These are phyloP conservation scores for Fraxinus angustifolia DNA, from an alignment of 305 asterid species.

Conservation along the genomic window DNA sequence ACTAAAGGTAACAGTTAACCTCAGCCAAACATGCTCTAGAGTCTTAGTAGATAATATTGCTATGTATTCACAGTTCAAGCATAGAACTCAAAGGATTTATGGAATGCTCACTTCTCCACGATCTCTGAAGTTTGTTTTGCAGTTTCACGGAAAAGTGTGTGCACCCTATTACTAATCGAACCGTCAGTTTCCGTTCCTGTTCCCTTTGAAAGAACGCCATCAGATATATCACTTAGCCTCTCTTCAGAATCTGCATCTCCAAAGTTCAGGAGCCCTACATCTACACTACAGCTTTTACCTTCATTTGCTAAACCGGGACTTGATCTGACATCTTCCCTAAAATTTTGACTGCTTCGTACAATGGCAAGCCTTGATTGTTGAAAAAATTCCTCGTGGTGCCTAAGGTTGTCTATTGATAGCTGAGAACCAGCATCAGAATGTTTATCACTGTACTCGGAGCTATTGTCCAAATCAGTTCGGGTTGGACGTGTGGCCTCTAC, in stretches of 20 bases:
- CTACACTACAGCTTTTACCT: conserved; percentile 43
- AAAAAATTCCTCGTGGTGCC: conserved; percentile 70
- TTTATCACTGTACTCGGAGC: conserved; percentile 78
- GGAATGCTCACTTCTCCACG: conserved; percentile 57
- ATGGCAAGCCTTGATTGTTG: conserved; percentile 67
- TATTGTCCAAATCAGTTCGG: conserved; percentile 51
- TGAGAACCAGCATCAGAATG: conserved; percentile 83
- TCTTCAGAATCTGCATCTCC: conserved; percentile 86
- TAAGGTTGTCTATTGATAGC: conserved; percentile 66
- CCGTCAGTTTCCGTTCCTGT: conserved; percentile 91
- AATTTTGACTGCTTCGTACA: conserved; percentile 34
- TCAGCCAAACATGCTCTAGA: not conserved
- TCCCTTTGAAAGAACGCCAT: conserved; percentile 69
- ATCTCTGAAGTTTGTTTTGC: conserved; percentile 48
- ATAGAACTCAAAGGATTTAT: conserved; percentile 8
- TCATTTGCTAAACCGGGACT: conserved; percentile 34
- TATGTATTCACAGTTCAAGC: not conserved
- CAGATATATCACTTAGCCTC: conserved; percentile 93
- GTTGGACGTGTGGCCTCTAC: conserved; percentile 38
- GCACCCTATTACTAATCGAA: conserved; percentile 67
- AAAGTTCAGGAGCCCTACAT: conserved; percentile 62
- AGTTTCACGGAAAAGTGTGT: conserved; percentile 72
- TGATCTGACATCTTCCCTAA: conserved; percentile 34
- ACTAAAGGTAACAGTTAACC: not conserved
- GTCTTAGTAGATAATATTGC: not conserved